These are phyloP conservation scores for Fusarium nodosum DNA, from an alignment of 2,329 filamentous ascomycete genomes.

Conservation along the genomic window DNA sequence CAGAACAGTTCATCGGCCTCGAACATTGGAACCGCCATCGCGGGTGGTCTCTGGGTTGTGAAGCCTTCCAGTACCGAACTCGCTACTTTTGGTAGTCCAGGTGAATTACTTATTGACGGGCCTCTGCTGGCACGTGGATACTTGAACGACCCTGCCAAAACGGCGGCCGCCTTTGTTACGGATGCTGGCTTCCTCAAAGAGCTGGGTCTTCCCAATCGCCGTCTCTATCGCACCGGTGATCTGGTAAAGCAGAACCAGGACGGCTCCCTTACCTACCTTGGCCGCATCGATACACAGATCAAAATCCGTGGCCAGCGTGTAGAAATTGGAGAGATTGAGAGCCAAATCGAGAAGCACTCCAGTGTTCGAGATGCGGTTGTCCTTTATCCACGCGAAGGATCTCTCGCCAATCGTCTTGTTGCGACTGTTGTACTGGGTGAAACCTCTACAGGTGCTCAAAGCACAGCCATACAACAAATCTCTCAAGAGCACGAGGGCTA, in stretches of 20 bases:
- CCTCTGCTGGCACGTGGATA: constrained; percentile 9
- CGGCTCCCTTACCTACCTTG: constrained; percentile 10
- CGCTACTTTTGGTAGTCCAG: constrained; percentile 6
- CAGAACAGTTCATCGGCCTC: constrained; percentile 4
- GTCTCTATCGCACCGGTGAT: constrained; percentile 11
- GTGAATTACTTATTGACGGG: constrained; percentile 9
- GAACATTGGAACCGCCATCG: constrained; percentile 10
- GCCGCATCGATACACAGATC: constrained; percentile 11
- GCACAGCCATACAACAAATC: constrained; percentile 1
- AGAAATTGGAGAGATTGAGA: constrained; percentile 12
- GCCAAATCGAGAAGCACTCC: constrained; percentile 6
- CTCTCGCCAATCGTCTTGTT: constrained; percentile 6
- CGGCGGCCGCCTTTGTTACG: constrained; percentile 1
- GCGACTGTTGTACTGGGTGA: constrained; percentile 6
- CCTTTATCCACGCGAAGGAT: constrained; percentile 6
- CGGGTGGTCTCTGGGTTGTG: constrained; percentile 15
- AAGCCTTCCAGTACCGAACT: constrained; percentile 7
- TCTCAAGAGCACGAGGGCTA: not conserved
- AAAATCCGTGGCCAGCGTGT: constrained; percentile 8
- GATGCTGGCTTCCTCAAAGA: constrained; percentile 4
- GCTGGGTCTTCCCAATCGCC: not conserved
- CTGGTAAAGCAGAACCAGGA: constrained; percentile 4
- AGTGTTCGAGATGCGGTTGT: constrained; percentile 7
- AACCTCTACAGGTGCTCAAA: constrained; percentile 1
- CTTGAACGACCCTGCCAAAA: constrained; percentile 8